A percentile compares a stretch with the other conserved stretches of the same genome.
These are phyloP conservation scores for Pleomassaria siparia DNA, from an alignment of 2,329 filamentous ascomycete species.

Conservation along the genomic window DNA sequence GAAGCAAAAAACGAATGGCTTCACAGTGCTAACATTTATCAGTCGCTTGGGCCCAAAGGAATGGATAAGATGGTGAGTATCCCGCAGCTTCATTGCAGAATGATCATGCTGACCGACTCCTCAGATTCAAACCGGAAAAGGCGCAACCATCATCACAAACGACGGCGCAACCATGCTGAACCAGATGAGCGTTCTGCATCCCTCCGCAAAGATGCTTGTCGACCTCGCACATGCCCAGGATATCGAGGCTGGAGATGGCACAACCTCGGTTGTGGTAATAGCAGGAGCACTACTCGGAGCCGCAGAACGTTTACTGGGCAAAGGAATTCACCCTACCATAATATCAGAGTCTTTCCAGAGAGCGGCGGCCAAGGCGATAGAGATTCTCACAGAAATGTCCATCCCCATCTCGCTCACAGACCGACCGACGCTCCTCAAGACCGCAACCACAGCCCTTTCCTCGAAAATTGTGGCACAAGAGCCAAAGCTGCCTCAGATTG, in stretches of 20 bases:
- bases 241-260: slow-evolving; percentile 97
- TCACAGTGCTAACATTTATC: slow-evolving; percentile 25
- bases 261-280: slow-evolving; percentile 97
- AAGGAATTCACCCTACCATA: slow-evolving; percentile 92
- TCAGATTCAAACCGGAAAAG: slow-evolving; percentile 90
- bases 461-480: slow-evolving; percentile 99
- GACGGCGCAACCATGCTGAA: slow-evolving; percentile 99
- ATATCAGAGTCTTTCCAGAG: slow-evolving; percentile 98
- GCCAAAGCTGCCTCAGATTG: slow-evolving; percentile 96
- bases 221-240: slow-evolving; percentile 96
- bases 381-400: slow-evolving; percentile 92
- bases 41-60: slow-evolving; percentile 88
- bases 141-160: slow-evolving; percentile 98
- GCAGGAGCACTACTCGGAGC: slow-evolving; percentile 92
- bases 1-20: neutral
- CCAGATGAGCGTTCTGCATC: slow-evolving; percentile 99
- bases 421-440: slow-evolving; percentile 87
- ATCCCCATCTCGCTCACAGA: slow-evolving; percentile 88
- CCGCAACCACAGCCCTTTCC: slow-evolving; percentile 92
- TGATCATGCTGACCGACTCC: slow-evolving; percentile 13
- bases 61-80: slow-evolving; percentile 89
- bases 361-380: slow-evolving; percentile 84
- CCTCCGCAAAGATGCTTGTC: slow-evolving; percentile 99
- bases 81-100: neutral
- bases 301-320: slow-evolving; percentile 84